Evolutionary conservation across 768 basidiomycete species (phyloP).

Genomic region (Lanmaoa rubissima): DNA sequence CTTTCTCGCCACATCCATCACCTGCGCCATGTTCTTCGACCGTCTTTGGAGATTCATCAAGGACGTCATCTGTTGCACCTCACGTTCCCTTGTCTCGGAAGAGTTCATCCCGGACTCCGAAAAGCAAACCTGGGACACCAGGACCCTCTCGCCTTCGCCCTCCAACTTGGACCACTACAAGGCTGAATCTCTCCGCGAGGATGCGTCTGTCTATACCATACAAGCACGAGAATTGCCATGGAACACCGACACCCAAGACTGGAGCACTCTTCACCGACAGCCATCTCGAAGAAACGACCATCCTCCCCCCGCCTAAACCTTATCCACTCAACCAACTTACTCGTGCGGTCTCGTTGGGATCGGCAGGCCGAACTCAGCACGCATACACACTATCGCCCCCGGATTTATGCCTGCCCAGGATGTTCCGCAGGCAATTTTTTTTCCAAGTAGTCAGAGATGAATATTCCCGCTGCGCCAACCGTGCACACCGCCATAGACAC

Average conservation of each 20-base stretch:
- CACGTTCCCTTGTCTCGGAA: slow-evolving; percentile 40
- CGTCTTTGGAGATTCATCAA: slow-evolving; percentile 62
- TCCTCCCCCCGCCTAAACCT: slow-evolving; percentile 1
- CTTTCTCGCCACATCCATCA: slow-evolving; percentile 51
- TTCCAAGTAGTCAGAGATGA: slow-evolving; percentile 52
- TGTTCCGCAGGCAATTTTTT: slow-evolving; percentile 31
- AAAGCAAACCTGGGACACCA: slow-evolving; percentile 54
- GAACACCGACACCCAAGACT: slow-evolving; percentile 15
- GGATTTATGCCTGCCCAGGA: neutral
- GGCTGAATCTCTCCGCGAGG: neutral
- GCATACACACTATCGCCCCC: slow-evolving; percentile 4
- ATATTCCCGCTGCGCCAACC: slow-evolving; percentile 46
- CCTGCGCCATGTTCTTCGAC: slow-evolving; percentile 68
- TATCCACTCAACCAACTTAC: neutral
- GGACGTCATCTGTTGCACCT: slow-evolving; percentile 45
- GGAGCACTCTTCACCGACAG: slow-evolving; percentile 20
- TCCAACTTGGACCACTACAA: neutral
- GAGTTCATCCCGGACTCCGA: slow-evolving; percentile 65
- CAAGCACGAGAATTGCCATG: slow-evolving; percentile 27
- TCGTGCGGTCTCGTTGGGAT: neutral
- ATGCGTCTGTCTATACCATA: neutral
- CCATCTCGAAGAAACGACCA: slow-evolving; percentile 19
- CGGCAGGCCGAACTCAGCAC: slow-evolving; percentile 16
- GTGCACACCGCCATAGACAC: slow-evolving; percentile 49
- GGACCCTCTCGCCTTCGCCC: slow-evolving; percentile 5